Evolutionary conservation across 345 rosid species (phyloP).

Genomic region (Corymbia maculata): DNA sequence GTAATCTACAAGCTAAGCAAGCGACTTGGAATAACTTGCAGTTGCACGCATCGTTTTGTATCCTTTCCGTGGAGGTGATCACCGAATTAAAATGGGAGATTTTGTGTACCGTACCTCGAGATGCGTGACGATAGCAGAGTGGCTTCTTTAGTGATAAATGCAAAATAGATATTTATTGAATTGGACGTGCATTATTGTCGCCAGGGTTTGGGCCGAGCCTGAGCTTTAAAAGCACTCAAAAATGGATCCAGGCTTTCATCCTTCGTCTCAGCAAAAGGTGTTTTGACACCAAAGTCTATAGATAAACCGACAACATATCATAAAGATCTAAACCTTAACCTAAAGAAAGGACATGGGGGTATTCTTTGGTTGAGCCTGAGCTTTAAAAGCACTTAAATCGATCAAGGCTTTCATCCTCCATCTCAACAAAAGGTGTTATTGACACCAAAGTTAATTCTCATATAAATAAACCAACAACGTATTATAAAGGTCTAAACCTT

Average conservation of each 20-base stretch:
- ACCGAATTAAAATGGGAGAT: not conserved
- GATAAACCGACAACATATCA: no score
- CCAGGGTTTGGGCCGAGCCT: not conserved
- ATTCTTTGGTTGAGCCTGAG: not conserved
- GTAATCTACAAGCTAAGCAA: not conserved
- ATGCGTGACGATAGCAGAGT: not conserved
- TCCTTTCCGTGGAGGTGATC: not conserved
- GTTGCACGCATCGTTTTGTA: not conserved
- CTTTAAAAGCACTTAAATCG: not conserved
- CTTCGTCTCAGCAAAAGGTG: not conserved
- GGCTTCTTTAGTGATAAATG: not conserved
- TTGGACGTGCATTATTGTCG: not conserved
- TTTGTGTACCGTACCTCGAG: not conserved
- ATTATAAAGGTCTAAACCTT: not conserved
- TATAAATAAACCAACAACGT: not conserved
- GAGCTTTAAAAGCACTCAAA: not conserved
- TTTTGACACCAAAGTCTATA: not conserved
- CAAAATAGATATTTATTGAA: not conserved
- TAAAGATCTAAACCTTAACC: no score
- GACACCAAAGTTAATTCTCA: not conserved
- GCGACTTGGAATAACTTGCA: not conserved
- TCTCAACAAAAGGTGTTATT: not conserved
- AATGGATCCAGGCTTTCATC: not conserved
- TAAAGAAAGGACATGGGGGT: no score
- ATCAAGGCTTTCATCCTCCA: not conserved